Evolutionary conservation across 108 stramenopile species (phyloP), one percentile per base, ranked within the genome.

Genomic region (Nitzschia inconspicua): DNA sequence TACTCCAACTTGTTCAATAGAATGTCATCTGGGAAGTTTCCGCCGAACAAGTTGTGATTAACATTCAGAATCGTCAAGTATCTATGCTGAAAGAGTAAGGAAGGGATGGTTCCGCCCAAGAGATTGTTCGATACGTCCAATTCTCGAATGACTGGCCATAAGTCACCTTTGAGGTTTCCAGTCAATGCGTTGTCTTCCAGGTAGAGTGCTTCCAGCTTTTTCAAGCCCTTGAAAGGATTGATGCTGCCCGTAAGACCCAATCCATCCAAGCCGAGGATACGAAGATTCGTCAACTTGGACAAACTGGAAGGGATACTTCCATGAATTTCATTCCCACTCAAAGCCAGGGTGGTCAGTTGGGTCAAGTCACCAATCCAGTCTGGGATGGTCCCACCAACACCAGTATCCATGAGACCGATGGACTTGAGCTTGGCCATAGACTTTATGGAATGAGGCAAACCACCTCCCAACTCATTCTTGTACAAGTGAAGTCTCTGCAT

Each of bases 281-380:
- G 39, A 24, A 68, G 39, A 32, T 68, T 60, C 14, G 22, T 23
- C 10, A 57, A 26, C 11, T 37, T 48, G 3, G 29, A 22, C 19
- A 77, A 53, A 57, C 23, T 49, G 9, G 28, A 18, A 3, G 76
- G 76, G 42, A 77, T 57, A n/a, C 11, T 11, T 20, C 70, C 70
- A 20, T 16, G 25, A 20, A 77, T 27, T 6, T 66, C 46, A 31
- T 71, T 77, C 14, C 56, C 13, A 14, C 60, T 26, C 41, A 77
- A 44, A 37, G 27, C 65, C 2, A 77, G 48, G 3, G 51, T 43
- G 10, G 63, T 53, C 24, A 77, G 40, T 0, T 27, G 0, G 1
- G 56, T 60, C 58, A 69, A 39, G 11, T 58, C 51, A 16, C 68
- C 63, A n/a, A 60, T 28, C 20, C 18, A 23, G 10, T 58, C 10